These are phyloP conservation scores for Mortierella antarctica DNA, from an alignment of 192 early-diverging fungal species.

Conservation along the genomic window DNA sequence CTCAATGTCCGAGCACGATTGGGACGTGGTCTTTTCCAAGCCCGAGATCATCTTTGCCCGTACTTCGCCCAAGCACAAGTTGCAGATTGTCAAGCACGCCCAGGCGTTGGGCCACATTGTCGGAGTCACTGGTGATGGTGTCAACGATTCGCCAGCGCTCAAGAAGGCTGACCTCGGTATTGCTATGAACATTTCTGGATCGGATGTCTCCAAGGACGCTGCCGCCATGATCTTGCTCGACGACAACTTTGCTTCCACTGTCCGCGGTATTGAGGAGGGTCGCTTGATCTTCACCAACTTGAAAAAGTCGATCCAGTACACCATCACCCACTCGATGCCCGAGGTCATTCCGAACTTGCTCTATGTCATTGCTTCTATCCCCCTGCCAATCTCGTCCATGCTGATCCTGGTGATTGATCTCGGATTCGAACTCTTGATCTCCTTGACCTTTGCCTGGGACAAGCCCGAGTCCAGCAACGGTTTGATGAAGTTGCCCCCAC, in stretches of 20 bases:
- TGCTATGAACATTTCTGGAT: constrained; percentile 95
- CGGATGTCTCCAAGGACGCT: constrained; percentile 96
- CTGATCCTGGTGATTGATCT: constrained; percentile 93
- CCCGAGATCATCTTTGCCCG: constrained; percentile 97
- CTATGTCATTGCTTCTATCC: constrained; percentile 88
- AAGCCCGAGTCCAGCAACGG: constrained; percentile 77
- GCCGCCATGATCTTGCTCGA: constrained; percentile 98
- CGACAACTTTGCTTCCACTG: constrained; percentile 97
- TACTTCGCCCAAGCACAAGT: constrained; percentile 96
- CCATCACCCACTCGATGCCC: constrained; percentile 90
- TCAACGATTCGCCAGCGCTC: constrained; percentile 95
- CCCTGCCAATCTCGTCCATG: constrained; percentile 82
- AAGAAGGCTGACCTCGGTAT: constrained; percentile 98
- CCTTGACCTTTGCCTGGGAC: constrained; percentile 94
- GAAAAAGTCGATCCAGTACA: constrained; percentile 95
- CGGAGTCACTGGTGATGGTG: constrained; percentile 97
- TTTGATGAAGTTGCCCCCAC: constrained; percentile 91
- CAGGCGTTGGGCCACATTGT: constrained; percentile 95
- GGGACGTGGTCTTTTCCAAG: constrained; percentile 95
- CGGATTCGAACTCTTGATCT: constrained; percentile 91
- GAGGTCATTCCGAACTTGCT: constrained; percentile 89
- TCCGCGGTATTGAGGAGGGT: constrained; percentile 94
- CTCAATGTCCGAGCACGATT: constrained; percentile 81
- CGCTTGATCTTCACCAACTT: constrained; percentile 96
- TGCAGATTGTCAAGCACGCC: constrained; percentile 94